Percentiles rank a stretch among this genome's conserved stretches.
These are phyloP conservation scores for Aspergillus sojae DNA, from an alignment of 2,329 filamentous ascomycete genomes.

Conservation along the genomic window DNA sequence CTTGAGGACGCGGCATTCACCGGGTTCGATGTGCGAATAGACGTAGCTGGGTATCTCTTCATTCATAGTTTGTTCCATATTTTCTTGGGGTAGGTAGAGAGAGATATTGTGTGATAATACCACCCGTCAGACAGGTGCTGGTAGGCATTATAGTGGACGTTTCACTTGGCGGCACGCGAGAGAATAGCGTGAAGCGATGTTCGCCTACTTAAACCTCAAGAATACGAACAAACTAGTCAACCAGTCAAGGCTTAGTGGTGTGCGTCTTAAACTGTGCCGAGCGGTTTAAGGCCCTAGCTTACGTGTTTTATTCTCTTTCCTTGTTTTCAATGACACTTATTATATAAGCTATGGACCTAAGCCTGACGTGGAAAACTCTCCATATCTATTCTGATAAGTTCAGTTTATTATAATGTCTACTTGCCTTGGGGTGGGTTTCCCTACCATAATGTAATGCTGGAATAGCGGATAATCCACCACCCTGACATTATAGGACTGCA, in stretches of 20 bases:
- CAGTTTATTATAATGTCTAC: neutral
- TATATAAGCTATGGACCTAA: neutral
- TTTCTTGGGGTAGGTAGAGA: neutral
- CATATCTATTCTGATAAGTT: neutral
- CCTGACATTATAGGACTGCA: no score
- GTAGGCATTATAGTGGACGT: neutral
- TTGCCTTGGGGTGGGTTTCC: no score
- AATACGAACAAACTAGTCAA: neutral
- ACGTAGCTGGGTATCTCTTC: neutral
- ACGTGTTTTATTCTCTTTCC: no score
- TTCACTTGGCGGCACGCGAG: neutral
- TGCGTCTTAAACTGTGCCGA: neutral
- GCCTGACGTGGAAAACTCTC: neutral
- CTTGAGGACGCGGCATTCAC: neutral
- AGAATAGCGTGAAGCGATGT: neutral
- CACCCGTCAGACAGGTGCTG: neutral
- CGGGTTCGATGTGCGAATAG: neutral
- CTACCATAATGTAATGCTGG: no score
- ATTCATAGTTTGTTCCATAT: neutral
- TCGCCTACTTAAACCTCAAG: no score
- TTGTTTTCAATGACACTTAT: neutral
- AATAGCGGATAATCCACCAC: no score
- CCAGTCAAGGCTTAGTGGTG: neutral
- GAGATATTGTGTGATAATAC: accelerated
- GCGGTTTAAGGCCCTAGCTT: no score